These are phyloP conservation scores for Pseudoscleropodium purum DNA, from an alignment of 225 moss, liverwort and hornwort genomes.

Conservation along the genomic window DNA sequence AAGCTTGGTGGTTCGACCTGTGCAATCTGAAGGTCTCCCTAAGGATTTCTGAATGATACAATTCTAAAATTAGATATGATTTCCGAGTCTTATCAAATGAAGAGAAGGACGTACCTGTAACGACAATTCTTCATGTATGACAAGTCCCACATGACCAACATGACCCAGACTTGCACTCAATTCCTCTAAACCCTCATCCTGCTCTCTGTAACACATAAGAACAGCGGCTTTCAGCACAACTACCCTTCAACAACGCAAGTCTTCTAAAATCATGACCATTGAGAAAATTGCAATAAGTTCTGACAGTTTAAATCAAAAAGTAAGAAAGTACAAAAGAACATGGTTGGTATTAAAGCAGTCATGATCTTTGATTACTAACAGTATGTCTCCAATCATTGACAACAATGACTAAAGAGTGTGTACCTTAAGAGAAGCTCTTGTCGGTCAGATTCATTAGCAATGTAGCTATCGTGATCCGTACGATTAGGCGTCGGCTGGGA, in stretches of 20 bases:
- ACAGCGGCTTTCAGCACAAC: not conserved
- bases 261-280: not conserved
- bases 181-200: constrained; percentile 88
- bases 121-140: constrained; percentile 72
- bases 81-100: not conserved
- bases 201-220: constrained; percentile 49
- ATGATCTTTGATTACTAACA: not conserved
- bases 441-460: constrained; percentile 38
- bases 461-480: constrained; percentile 33
- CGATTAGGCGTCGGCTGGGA: constrained; percentile 17
- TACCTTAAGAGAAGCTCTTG: constrained; percentile 45
- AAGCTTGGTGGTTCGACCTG: not conserved
- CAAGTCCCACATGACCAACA: constrained; percentile 75
- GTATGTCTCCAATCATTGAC: not conserved
- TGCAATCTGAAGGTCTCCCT: not conserved
- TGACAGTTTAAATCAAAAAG: not conserved
- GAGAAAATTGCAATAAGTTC: not conserved
- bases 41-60: not conserved
- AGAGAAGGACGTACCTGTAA: constrained; percentile 48
- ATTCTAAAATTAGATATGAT: not conserved
- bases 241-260: not conserved
- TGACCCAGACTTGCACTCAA: constrained; percentile 68
- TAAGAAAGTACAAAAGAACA: not conserved
- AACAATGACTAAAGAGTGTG: not conserved
- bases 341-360: not conserved